Conservation (phyloP, 257 asterid species). For the Nicotiana obtusifolia region DNA sequence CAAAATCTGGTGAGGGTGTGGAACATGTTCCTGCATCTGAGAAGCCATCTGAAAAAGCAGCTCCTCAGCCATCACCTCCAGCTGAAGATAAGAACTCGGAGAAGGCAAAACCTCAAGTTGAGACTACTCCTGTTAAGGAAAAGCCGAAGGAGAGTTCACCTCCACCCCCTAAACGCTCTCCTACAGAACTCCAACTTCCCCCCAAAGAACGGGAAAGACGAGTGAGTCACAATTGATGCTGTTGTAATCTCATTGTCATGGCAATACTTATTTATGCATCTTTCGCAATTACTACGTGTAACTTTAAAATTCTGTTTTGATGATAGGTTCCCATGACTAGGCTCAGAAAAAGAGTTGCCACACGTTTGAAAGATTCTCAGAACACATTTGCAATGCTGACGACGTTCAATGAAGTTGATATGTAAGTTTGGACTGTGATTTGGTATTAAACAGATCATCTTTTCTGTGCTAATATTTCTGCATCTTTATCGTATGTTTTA, state of each 20-base stretch:
- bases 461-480: slow-evolving; percentile 5
- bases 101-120: slow-evolving; percentile 46
- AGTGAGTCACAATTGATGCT: slow-evolving; percentile 32
- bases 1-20: slow-evolving; percentile 82
- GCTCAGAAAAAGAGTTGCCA: slow-evolving; percentile 89
- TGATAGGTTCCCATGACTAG: slow-evolving; percentile 96
- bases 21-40: slow-evolving; percentile 81
- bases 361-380: slow-evolving; percentile 95
- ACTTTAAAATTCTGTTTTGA: slow-evolving; percentile 2
- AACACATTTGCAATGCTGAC: slow-evolving; percentile 96
- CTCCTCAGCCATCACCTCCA: slow-evolving; percentile 42
- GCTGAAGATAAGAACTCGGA: slow-evolving; percentile 53
- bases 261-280: not conserved
- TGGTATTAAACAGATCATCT: not conserved
- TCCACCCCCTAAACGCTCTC: slow-evolving; percentile 59
- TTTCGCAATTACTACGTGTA: not conserved
- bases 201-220: slow-evolving; percentile 98
- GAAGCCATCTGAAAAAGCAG: slow-evolving; percentile 55
- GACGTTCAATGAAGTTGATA: slow-evolving; percentile 97
- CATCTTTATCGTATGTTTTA: not conserved
- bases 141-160: slow-evolving; percentile 47
- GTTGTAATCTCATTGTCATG: slow-evolving; percentile 1
- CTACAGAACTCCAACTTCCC: slow-evolving; percentile 87
- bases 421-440: slow-evolving; percentile 43
- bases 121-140: slow-evolving; percentile 42